Base-by-base conservation (phyloP, 208 protist species). In the Leishmania gerbilli region DNA sequence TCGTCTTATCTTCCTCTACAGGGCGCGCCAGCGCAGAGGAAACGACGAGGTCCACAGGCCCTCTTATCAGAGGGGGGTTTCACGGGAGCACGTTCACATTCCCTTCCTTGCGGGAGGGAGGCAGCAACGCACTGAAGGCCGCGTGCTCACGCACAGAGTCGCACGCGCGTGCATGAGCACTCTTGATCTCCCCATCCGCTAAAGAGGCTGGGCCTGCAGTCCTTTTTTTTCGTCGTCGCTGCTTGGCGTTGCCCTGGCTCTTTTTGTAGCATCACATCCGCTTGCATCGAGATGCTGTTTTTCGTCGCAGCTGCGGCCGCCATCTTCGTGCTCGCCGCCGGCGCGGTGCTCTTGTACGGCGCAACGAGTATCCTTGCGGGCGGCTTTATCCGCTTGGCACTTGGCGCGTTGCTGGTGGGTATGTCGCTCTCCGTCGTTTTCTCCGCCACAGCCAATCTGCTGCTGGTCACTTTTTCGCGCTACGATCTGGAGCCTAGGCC, bases 351-450 rank as follows among this genome's bases (percentile, higher is more conserved):
- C 0, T 76, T 91, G 31, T 72, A 85, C 71, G 90, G 92, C 21
- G 83, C 88, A 27, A 76, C 87, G 15, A 69, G 55, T 69, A 89
- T 95, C 75, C 82, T 87, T 9, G 45, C 68, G 21, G 84, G 75
- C 45, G 92, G 90, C 37, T 94, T 92, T 75, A 71, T 95, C 72
- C 64, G 81, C 21, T 53, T 88, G 15, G 79, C 87, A 4, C 17
- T 89, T 27, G 88, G 90, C 27, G 83, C 90, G 11, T 55, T 95
- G 34, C 51, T 93, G 37, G 68, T 89, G 40, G 85, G 85, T 34
- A 79, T 91, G 45, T 53, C 84, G 7, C 45, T 89, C 21, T 94
- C 92, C 19, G 34, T 92, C 2, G 31, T 88, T 4, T 79, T 94
- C 6, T 94, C 92, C 7, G 77, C 76, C n/a, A 67, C 81, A 34